Percentiles rank a stretch among this genome's conserved stretches.
These are phyloP conservation scores for Terfezia claveryi DNA, from an alignment of 495 filamentous ascomycete species.

Conservation along the genomic window DNA sequence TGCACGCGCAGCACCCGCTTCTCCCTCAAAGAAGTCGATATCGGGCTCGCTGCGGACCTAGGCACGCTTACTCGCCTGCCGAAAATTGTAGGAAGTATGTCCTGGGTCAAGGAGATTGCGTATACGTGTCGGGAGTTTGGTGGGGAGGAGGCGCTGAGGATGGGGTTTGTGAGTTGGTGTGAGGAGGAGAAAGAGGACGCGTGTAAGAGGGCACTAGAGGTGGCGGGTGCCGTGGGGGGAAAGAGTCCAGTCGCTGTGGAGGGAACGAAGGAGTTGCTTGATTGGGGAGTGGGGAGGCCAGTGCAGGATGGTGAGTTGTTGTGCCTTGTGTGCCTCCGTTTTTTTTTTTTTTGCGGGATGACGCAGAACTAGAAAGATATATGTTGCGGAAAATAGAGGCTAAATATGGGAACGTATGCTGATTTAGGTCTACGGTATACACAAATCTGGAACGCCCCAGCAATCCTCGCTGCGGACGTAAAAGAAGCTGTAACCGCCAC, in stretches of 20 bases:
- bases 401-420: not conserved
- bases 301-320: constrained; percentile 36
- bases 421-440: constrained; percentile 48
- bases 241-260: constrained; percentile 88
- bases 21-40: constrained; percentile 84
- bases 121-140: constrained; percentile 56
- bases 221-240: constrained; percentile 43
- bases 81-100: constrained; percentile 50
- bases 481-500: constrained; percentile 49
- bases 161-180: constrained; percentile 71
- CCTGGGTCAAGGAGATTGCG: constrained; percentile 84
- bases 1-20: constrained; percentile 41
- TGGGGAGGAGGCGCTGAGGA: constrained; percentile 54
- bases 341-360: too few species aligned
- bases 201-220: constrained; percentile 37
- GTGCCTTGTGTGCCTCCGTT: too few species aligned
- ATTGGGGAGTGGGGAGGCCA: constrained; percentile 58
- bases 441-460: constrained; percentile 62
- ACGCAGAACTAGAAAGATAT: too few species aligned
- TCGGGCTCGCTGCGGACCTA: constrained; percentile 82
- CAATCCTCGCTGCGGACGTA: constrained; percentile 64
- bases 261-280: constrained; percentile 82
- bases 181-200: constrained; percentile 39
- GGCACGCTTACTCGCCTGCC: constrained; percentile 72
- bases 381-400: constrained; percentile 24